Evolutionary conservation across 1,139 yeast species (phyloP).

Genomic region (Geotrichum candidum): DNA sequence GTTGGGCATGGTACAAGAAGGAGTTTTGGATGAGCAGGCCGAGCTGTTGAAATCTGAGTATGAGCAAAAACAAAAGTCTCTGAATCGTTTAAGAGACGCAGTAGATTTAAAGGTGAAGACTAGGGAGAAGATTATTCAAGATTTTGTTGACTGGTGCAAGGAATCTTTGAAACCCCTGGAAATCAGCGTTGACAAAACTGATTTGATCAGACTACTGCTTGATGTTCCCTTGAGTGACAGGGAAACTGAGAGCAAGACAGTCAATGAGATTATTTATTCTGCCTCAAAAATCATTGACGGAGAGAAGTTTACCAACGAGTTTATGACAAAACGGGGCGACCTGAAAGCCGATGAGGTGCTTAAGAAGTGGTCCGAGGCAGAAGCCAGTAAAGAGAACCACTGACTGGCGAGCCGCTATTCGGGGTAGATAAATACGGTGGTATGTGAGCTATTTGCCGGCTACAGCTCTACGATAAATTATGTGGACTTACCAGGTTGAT

Average conservation of each 20-base stretch:
- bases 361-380: not conserved
- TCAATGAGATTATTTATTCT: slow-evolving; percentile 88
- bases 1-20: not conserved
- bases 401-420: too few relatives aligned
- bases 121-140: slow-evolving; percentile 30
- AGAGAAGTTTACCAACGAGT: slow-evolving; percentile 85
- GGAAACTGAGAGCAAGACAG: slow-evolving; percentile 49
- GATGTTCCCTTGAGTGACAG: slow-evolving; percentile 59
- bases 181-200: slow-evolving; percentile 54
- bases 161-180: slow-evolving; percentile 56
- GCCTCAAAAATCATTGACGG: slow-evolving; percentile 92
- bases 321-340: slow-evolving; percentile 56
- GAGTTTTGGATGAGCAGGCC: not conserved
- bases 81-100: too few relatives aligned
- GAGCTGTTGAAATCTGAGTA: not conserved
- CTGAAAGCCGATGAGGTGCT: not conserved
- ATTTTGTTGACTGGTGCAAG: slow-evolving; percentile 81
- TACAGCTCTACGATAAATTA: too few relatives aligned
- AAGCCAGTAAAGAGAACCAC: too few relatives aligned
- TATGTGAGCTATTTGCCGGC: too few relatives aligned
- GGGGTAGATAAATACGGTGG: too few relatives aligned
- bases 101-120: not conserved
- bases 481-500: too few relatives aligned
- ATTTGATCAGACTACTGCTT: slow-evolving; percentile 69
- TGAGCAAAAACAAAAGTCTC: too few relatives aligned